These are phyloP conservation scores for Aspergillus udagawae DNA, from an alignment of 2,329 filamentous ascomycete genomes.

Conservation along the genomic window DNA sequence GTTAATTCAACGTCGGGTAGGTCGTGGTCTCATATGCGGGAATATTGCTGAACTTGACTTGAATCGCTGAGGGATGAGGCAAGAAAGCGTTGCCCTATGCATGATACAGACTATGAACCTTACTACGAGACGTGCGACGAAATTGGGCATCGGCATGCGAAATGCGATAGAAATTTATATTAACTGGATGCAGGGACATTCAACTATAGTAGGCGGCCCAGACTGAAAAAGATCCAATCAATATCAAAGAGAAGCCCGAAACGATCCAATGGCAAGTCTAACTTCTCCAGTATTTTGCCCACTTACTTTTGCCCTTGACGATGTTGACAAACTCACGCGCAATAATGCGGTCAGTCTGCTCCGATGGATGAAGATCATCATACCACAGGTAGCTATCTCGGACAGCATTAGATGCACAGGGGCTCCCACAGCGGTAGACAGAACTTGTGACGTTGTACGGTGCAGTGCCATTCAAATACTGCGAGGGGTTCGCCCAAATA, in stretches of 20 bases:
- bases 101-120: neutral
- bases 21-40: no score
- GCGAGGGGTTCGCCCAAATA: conserved; percentile 56
- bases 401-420: neutral
- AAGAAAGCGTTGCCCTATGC: neutral
- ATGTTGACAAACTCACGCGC: conserved; percentile 54
- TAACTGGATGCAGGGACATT: neutral
- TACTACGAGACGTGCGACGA: no score
- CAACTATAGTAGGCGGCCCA: neutral
- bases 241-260: neutral
- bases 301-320: conserved; percentile 42
- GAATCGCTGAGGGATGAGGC: no score
- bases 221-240: neutral
- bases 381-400: conserved; percentile 54
- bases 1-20: no score
- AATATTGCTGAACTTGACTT: no score
- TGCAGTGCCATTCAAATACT: conserved; percentile 59
- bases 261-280: neutral
- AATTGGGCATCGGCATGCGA: neutral
- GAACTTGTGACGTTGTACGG: conserved; percentile 60
- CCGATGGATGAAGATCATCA: conserved; percentile 67
- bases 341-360: conserved; percentile 57
- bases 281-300: conserved; percentile 13
- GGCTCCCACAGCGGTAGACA: conserved; percentile 49
- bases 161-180: neutral